Conservation (phyloP, 176 grass and related monocot species). For the Oryza glaberrima region DNA sequence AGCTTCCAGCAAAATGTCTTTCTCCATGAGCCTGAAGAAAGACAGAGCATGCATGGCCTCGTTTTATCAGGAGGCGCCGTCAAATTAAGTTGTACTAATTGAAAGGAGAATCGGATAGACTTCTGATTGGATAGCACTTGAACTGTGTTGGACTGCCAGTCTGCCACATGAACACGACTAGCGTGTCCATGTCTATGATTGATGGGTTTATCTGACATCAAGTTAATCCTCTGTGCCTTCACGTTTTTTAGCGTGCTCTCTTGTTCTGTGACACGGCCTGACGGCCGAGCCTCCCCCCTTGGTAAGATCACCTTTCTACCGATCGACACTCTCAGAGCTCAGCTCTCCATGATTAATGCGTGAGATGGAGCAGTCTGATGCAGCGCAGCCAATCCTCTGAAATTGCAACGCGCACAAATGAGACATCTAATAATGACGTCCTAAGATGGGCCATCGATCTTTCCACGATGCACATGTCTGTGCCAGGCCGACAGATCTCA, state of each 20-base stretch:
- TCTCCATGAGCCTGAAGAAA: neutral
- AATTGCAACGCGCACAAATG: too few species aligned
- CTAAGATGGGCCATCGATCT: neutral
- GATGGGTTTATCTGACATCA: neutral
- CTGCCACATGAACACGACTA: constrained; percentile 19
- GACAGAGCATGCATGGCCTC: neutral
- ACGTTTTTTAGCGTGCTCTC: neutral
- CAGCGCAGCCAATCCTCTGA: neutral
- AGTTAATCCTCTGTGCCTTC: constrained; percentile 12
- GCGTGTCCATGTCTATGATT: neutral
- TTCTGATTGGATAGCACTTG: neutral
- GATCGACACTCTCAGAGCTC: neutral
- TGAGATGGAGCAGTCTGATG: too few species aligned
- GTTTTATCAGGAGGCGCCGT: neutral
- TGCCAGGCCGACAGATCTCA: constrained; percentile 27
- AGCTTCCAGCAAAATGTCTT: neutral
- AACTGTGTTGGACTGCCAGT: neutral
- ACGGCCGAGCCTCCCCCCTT: too few species aligned
- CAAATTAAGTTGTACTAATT: neutral
- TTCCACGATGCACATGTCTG: constrained; percentile 13
- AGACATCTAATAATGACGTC: neutral
- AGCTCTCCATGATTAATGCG: neutral
- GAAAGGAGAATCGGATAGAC: neutral
- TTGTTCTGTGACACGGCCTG: neutral
- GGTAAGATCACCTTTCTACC: neutral